Evolutionary conservation across 441 rosid species (phyloP), one percentile per base, ranked within the genome.

Genomic region (Jatropha podagrica): DNA sequence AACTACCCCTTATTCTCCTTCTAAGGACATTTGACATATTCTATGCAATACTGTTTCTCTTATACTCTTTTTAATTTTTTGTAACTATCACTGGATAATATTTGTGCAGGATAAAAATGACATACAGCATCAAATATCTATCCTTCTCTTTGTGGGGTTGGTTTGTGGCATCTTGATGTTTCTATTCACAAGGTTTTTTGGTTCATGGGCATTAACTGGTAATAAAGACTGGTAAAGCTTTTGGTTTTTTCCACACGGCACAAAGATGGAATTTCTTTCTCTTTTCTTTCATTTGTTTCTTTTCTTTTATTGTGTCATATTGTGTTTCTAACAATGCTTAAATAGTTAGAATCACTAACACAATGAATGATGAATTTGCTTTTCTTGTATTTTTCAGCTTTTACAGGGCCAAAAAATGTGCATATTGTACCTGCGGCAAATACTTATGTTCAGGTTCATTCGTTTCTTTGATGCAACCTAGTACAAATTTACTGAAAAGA

Each of bases 141-240:
- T 82, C 62, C 76, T 86, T 73, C 83, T 86, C 52, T 88, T 83
- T 76, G 27, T 83, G 12, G 91, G 88, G 18, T 72, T 88, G 74
- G 68, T 74, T 42, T 84, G 86, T 68, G 89, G 89, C 20, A 55
- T 74, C 61, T 55, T 82, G 75, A 86, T 88, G 88, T 80, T 88
- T 59, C 20, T 86, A 69, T 83, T 83, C 74, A 86, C 88, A 10
- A 82, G 83, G 74, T 82, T 86, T 69, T 81, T 83, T n/a, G 88
- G 88, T 66, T 75, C 81, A 37, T 79, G 77, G 80, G 85, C 84
- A 51, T 80, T 88, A 77, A 80, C 85, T 27, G 88, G 98, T 95
- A 91, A 82, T 74, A 63, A 71, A 69, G 42, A 76, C 76, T 55
- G 58, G 84, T 79, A 78, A 51, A 48, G 11, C 65, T 64, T 63